phyloP scores from a whole-genome alignment of 2,329 filamentous ascomycete species.

The Seiridium cupressi region DNA sequence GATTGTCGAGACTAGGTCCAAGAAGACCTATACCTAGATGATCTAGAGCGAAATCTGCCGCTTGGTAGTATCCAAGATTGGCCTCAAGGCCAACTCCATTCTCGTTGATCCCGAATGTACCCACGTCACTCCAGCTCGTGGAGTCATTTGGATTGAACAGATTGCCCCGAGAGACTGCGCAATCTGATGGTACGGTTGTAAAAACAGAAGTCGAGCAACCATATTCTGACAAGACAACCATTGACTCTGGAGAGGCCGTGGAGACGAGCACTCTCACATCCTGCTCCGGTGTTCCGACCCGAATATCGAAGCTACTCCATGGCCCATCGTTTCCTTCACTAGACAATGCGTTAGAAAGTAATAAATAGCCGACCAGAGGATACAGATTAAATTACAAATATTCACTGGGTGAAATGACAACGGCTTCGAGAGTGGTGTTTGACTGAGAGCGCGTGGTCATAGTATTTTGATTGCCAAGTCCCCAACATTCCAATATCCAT shows the following conservation, averaged over 20 bases:
- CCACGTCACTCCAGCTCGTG: conserved; percentile 31
- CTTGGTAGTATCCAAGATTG: conserved; percentile 32
- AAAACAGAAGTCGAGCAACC: conserved; percentile 31
- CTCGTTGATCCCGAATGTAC: conserved; percentile 32
- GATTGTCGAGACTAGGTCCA: conserved; percentile 29
- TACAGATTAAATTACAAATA: conserved; percentile 29
- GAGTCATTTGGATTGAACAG: conserved; percentile 33
- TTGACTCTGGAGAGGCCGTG: conserved; percentile 33
- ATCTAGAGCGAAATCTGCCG: conserved; percentile 26
- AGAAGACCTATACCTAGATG: conserved; percentile 27
- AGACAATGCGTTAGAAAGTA: conserved; percentile 13
- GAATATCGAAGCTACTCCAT: conserved; percentile 37
- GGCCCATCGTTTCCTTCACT: conserved; percentile 39
- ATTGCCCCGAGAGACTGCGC: conserved; percentile 32
- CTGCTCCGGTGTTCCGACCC: conserved; percentile 34
- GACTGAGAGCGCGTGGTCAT: background rate
- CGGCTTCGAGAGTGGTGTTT: background rate
- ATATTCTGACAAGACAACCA: conserved; percentile 28
- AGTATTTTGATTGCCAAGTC: conserved; percentile 10
- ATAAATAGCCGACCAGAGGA: background rate
- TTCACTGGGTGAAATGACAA: conserved; percentile 33
- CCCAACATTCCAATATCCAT: conserved; percentile 9
- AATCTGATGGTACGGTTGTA: conserved; percentile 28
- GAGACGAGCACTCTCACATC: conserved; percentile 35
- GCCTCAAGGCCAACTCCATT: conserved; percentile 34